Evolutionary conservation across 257 asterid genomes (phyloP).

Genomic region (Solanum lycopersicoides): DNA sequence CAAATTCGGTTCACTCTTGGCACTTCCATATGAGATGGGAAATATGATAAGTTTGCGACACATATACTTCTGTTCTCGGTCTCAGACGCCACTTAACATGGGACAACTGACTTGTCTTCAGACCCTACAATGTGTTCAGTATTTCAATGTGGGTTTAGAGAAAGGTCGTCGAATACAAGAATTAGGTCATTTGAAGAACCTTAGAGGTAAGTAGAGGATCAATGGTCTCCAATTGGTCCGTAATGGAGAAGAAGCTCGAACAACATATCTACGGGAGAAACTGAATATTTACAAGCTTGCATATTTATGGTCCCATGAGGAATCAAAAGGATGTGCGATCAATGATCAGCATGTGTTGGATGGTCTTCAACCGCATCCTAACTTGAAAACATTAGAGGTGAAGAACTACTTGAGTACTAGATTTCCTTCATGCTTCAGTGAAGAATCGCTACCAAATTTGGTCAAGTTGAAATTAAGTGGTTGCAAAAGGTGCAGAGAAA

Average conservation of each 20-base stretch:
- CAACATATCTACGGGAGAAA: neutral
- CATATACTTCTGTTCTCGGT: neutral
- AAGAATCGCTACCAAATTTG: neutral
- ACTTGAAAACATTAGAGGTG: neutral
- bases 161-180: neutral
- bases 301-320: neutral
- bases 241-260: neutral
- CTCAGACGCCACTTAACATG: neutral
- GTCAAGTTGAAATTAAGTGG: neutral
- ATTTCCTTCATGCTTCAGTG: neutral
- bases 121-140: too few relatives aligned
- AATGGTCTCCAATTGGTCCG: neutral
- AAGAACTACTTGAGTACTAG: neutral
- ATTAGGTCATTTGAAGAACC: neutral
- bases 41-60: neutral
- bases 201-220: neutral
- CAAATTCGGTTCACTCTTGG: neutral
- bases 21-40: neutral
- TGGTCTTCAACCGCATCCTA: neutral
- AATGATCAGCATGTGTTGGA: neutral
- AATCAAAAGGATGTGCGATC: neutral
- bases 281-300: neutral
- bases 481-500: neutral
- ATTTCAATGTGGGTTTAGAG: neutral
- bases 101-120: neutral